Conservation (phyloP, 2,329 filamentous ascomycete species). For the Gliomastix tumulicola region DNA sequence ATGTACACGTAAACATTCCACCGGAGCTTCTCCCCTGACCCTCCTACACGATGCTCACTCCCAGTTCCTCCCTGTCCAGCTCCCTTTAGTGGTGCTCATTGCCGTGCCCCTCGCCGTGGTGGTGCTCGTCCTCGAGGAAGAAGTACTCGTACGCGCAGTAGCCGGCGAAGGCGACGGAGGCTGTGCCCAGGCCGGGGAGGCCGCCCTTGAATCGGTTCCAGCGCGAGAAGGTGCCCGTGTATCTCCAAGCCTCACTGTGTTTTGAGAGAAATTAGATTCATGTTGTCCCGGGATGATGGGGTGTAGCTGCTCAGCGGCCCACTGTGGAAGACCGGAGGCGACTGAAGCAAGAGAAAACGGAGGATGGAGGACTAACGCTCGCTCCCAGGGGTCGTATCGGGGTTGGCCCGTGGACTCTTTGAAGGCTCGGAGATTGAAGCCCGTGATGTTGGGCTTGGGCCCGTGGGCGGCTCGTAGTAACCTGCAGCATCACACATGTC, state of each 20-base stretch:
- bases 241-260: conserved; percentile 90
- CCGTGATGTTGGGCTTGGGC: conserved; percentile 71
- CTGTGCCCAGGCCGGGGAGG: conserved; percentile 89
- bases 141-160: conserved; percentile 90
- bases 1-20: no score
- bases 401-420: conserved; percentile 60
- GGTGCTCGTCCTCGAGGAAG: conserved; percentile 70
- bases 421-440: conserved; percentile 82
- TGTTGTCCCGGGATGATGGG: no score
- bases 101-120: conserved; percentile 41
- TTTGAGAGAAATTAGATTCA: no score
- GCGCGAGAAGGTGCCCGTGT: conserved; percentile 79
- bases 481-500: conserved; percentile 15
- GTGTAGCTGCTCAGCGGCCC: not conserved
- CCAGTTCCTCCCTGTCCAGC: not conserved
- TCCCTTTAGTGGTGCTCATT: conserved; percentile 41
- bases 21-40: conserved; percentile 4
- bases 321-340: not conserved
- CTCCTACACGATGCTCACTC: not conserved
- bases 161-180: conserved; percentile 79
- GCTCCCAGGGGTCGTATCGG: conserved; percentile 61
- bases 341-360: no score
- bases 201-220: conserved; percentile 81
- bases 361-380: conserved; percentile 41
- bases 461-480: conserved; percentile 43